Base-by-base conservation (phyloP, 805 yeast genomes). In the Metschnikowia baotianmanensis region DNA sequence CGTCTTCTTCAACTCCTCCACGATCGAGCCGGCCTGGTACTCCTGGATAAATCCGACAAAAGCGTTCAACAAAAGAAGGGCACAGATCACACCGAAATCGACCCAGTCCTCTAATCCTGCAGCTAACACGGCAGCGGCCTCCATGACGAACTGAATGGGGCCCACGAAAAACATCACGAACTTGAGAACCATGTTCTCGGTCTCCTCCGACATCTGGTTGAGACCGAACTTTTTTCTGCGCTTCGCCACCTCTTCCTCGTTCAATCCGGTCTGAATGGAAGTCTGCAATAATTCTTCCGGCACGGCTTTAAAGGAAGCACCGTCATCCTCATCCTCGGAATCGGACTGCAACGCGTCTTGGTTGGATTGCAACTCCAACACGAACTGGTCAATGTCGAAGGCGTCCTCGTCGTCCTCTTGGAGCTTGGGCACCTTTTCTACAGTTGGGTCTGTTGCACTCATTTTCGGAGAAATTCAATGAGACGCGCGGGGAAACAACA, bases 31-130 rank as follows among this genome's bases (percentile, higher is more conserved):
- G 53, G 97, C 97, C 74, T 89, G 96, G 84, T 74, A 90, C 73
- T 89, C 97, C 77, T 89, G 97, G 57, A 87, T 77, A 82, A 89
- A 89, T 80, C 97, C 97, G 67, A 89, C 96, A 59, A 74, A 72
- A 52, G 96, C 96, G 72, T 89, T 89, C 65, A 89, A 80, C 68
- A 82, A 57, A 58, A 89, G 76, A 58, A 89, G 73, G 72, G 84
- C 96, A 70, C 86, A 81, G 65, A 89, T 89, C 67, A 89, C 97
- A 81, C 97, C 96, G 77, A 89, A 89, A 80, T 89, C 96, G 63
- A 89, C 96, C 96, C 96, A 89, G 76, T 90, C 96, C 74, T 87
- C 87, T 59, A 87, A 77, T 82, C 96, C 96, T 53, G 95, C 96
- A 63, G 96, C 96, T 68, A 87, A 75, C 52, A 87, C 78, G 57